A percentile compares a stretch with the other conserved stretches of the same genome.
These are phyloP conservation scores for Clavariopsis aquatica DNA, from an alignment of 495 filamentous ascomycete species.

Conservation along the genomic window DNA sequence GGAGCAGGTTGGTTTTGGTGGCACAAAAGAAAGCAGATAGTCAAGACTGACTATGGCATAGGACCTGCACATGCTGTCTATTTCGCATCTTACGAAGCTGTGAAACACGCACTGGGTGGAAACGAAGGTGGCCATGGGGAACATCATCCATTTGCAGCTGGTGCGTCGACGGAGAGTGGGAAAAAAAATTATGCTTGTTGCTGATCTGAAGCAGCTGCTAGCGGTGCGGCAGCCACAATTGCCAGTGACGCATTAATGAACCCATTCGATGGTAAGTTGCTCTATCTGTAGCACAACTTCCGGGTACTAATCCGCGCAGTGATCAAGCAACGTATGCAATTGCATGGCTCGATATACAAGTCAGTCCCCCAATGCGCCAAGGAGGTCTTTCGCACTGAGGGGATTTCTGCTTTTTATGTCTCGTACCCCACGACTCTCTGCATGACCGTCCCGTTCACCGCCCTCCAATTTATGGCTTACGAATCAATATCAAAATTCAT, in stretches of 20 bases:
- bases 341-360: constrained; percentile 89
- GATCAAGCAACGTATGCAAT: constrained; percentile 99
- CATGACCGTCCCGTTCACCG: constrained; percentile 98
- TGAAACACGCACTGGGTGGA: constrained; percentile 93
- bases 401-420: constrained; percentile 90
- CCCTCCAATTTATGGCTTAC: constrained; percentile 94
- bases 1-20: constrained; percentile 72
- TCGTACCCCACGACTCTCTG: constrained; percentile 97
- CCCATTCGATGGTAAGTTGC: constrained; percentile 85
- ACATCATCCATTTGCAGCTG: constrained; percentile 91
- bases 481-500: constrained; percentile 92
- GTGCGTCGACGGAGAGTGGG: constrained; percentile 51
- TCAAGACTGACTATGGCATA: constrained; percentile 47
- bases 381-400: constrained; percentile 83
- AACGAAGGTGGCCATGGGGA: constrained; percentile 82
- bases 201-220: constrained; percentile 63
- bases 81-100: constrained; percentile 95
- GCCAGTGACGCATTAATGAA: constrained; percentile 99
- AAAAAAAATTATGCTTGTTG: neutral
- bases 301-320: constrained; percentile 55
- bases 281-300: neutral
- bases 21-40: constrained; percentile 35
- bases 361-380: constrained; percentile 81
- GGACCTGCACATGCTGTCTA: constrained; percentile 97
- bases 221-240: constrained; percentile 92